A percentile compares a stretch with the other conserved stretches of the same genome.
Evolutionary conservation across 352 stramenopile species (phyloP).

Genomic region (Phytophthora foliorum): DNA sequence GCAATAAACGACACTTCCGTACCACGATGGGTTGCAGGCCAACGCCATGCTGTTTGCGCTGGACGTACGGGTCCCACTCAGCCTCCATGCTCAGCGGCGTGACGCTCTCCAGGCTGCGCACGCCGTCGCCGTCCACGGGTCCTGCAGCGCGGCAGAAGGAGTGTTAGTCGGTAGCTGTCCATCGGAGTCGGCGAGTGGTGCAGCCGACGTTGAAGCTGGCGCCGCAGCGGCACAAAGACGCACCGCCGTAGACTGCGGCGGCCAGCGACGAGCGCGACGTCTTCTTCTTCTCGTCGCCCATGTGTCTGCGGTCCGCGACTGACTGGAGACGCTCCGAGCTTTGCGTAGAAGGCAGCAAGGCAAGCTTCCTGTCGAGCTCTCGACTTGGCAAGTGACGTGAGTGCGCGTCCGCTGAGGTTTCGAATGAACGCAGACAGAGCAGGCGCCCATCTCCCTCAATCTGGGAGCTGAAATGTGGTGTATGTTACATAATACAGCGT

Average conservation of each 20-base stretch:
- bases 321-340: background rate
- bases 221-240: slow-evolving; percentile 2
- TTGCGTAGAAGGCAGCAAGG: background rate
- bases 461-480: slow-evolving; percentile 15
- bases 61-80: slow-evolving; percentile 69
- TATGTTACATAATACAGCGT: background rate
- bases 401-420: slow-evolving; percentile 41
- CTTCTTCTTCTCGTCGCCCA: slow-evolving; percentile 48
- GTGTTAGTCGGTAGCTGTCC: slow-evolving; percentile 24
- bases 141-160: slow-evolving; percentile 10
- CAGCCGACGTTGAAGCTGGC: slow-evolving; percentile 45
- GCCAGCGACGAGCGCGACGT: slow-evolving; percentile 20
- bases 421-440: slow-evolving; percentile 31
- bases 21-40: slow-evolving; percentile 59
- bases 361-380: slow-evolving; percentile 11
- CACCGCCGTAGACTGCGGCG: slow-evolving; percentile 33
- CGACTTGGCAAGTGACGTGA: slow-evolving; percentile 44
- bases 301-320: slow-evolving; percentile 8
- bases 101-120: slow-evolving; percentile 38
- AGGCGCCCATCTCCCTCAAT: slow-evolving; percentile 11
- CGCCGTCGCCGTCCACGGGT: slow-evolving; percentile 32
- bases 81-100: slow-evolving; percentile 45
- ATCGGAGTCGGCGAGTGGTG: slow-evolving; percentile 17
- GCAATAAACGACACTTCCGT: slow-evolving; percentile 16
- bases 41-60: slow-evolving; percentile 58